Percentiles rank a stretch among this genome's conserved stretches.
Evolutionary conservation across 2,329 filamentous ascomycete species (phyloP).

Genomic region (Thelonectria blattea): DNA sequence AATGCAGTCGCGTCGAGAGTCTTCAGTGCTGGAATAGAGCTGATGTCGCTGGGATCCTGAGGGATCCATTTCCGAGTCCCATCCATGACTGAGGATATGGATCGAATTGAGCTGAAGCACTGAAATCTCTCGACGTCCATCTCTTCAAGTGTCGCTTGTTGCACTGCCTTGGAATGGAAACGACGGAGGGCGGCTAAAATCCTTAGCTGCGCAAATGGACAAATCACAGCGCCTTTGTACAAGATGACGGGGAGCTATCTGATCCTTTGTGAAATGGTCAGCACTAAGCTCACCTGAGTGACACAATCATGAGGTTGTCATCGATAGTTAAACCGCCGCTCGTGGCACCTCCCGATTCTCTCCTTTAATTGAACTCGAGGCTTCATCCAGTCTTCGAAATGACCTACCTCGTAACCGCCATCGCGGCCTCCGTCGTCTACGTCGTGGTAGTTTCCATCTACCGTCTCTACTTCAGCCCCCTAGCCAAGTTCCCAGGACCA

Average conservation of each 20-base stretch:
- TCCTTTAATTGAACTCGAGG: not conserved
- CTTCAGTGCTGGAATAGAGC: not conserved
- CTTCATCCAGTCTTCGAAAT: not conserved
- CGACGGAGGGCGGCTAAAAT: too few relatives aligned
- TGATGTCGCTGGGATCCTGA: not conserved
- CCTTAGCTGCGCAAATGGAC: not conserved
- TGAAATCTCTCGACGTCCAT: too few relatives aligned
- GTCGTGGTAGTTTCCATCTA: slow-evolving; percentile 24
- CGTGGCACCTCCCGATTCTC: too few relatives aligned
- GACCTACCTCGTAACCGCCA: not conserved
- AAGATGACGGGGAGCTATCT: not conserved
- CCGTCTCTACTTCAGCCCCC: slow-evolving; percentile 28
- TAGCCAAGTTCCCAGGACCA: slow-evolving; percentile 33
- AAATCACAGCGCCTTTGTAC: not conserved
- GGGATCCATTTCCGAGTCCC: not conserved
- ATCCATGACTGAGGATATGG: too few relatives aligned
- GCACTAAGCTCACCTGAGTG: not conserved
- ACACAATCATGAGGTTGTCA: too few relatives aligned
- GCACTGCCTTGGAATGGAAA: too few relatives aligned
- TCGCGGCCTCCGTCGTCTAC: not conserved
- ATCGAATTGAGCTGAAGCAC: too few relatives aligned
- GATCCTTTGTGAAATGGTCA: not conserved
- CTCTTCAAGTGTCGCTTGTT: too few relatives aligned
- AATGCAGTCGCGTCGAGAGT: not conserved
- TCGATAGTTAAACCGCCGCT: too few relatives aligned